Percentiles rank a stretch among this genome's conserved stretches.
phyloP scores from a whole-genome alignment of 1,284 basidiomycete genomes.

The Ustilago nuda region DNA sequence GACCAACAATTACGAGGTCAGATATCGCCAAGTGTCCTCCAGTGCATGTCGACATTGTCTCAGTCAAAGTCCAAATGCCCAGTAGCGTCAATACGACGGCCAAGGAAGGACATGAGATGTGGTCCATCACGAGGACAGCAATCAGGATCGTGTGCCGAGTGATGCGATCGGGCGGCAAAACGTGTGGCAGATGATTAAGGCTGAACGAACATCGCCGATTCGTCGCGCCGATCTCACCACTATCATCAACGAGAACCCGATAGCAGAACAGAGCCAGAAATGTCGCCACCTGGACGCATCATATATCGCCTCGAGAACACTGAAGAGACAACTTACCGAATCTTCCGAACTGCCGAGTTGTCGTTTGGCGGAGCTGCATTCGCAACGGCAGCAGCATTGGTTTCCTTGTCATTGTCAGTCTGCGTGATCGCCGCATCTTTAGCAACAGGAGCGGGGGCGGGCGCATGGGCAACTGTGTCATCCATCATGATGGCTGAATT shows the following conservation, averaged over 20 bases:
- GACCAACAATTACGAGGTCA: conserved; percentile 15
- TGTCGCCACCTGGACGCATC: conserved; percentile 18
- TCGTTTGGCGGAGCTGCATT: conserved; percentile 3
- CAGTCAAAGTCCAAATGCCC: not conserved
- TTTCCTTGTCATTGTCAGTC: not conserved
- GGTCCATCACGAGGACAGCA: too few relatives aligned
- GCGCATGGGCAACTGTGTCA: not conserved
- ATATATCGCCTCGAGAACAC: not conserved
- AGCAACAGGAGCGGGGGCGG: conserved; percentile 1
- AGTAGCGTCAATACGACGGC: not conserved
- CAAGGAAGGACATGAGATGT: not conserved
- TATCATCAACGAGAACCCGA: not conserved
- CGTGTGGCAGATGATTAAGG: not conserved
- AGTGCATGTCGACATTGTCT: not conserved
- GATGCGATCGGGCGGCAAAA: too few relatives aligned
- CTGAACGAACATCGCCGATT: conserved; percentile 4
- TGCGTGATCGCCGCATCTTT: conserved; percentile 1
- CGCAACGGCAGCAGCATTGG: not conserved
- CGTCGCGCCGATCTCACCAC: not conserved
- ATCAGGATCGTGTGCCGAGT: too few relatives aligned
- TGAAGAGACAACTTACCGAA: conserved; percentile 26
- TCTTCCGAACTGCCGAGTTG: conserved; percentile 33
- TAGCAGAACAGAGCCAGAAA: not conserved
- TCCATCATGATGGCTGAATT: conserved; percentile 30
- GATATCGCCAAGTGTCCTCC: not conserved